Percentiles rank a stretch among this genome's conserved stretches.
These are phyloP conservation scores for Exophiala viscosa DNA, from an alignment of 2,329 filamentous ascomycete genomes.

Conservation along the genomic window DNA sequence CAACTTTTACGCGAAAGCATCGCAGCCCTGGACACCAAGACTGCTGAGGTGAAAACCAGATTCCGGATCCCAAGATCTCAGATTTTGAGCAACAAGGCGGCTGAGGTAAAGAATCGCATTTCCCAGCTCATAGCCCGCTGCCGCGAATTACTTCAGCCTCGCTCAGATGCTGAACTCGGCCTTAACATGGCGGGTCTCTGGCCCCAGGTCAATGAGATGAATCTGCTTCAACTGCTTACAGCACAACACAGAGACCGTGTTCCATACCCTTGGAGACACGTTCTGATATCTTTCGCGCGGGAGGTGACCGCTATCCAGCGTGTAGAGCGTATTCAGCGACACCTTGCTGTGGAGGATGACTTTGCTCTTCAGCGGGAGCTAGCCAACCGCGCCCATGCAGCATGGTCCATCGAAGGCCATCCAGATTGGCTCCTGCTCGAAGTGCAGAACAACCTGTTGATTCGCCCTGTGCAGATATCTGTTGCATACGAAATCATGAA, in stretches of 20 bases:
- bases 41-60: background rate
- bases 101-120: constrained; percentile 4
- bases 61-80: background rate
- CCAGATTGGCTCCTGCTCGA: constrained; percentile 64
- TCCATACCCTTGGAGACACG: constrained; percentile 21
- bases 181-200: constrained; percentile 9
- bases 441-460: constrained; percentile 59
- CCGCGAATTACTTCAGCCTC: constrained; percentile 2
- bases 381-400: constrained; percentile 51
- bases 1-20: constrained; percentile 6
- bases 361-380: constrained; percentile 35
- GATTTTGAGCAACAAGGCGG: background rate
- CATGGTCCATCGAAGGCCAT: constrained; percentile 51
- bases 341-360: constrained; percentile 7
- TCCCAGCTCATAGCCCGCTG: background rate
- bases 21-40: background rate
- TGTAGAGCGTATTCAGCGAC: constrained; percentile 29
- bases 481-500: constrained; percentile 57
- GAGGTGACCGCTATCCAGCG: constrained; percentile 33
- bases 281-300: constrained; percentile 29
- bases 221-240: constrained; percentile 29
- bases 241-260: constrained; percentile 15
- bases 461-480: constrained; percentile 57
- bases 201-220: constrained; percentile 27
- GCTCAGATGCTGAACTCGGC: background rate